phyloP scores from a whole-genome alignment of 2,329 filamentous ascomycete genomes.

The Pseudopyricularia javanii region DNA sequence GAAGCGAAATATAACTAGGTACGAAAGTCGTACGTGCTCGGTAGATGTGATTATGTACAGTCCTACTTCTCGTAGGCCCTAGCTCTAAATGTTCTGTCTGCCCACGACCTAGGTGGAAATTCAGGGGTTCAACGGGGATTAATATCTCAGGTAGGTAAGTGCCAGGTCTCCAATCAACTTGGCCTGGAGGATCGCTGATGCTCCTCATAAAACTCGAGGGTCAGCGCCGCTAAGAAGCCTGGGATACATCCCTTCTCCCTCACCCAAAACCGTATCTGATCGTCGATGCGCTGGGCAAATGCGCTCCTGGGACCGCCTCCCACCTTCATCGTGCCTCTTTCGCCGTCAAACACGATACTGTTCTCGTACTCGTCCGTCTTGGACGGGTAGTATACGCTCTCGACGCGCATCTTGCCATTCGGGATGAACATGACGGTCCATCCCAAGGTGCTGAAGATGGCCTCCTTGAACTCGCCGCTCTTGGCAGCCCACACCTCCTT shows the following conservation, averaged over 20 bases:
- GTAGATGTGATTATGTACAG: background rate
- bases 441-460: constrained; percentile 80
- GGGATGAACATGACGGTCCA: constrained; percentile 95
- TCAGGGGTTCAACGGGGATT: too few species aligned
- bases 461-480: constrained; percentile 87
- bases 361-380: constrained; percentile 57
- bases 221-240: constrained; percentile 82
- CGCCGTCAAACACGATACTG: constrained; percentile 76
- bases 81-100: too few species aligned
- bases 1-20: background rate
- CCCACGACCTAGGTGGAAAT: too few species aligned
- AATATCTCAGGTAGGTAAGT: background rate
- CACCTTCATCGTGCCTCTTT: constrained; percentile 96
- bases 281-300: constrained; percentile 75
- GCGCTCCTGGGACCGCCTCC: constrained; percentile 75
- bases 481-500: constrained; percentile 91
- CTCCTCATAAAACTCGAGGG: constrained; percentile 85
- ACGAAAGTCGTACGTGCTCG: background rate
- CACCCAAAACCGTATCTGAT: constrained; percentile 92
- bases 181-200: constrained; percentile 18
- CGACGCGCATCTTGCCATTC: constrained; percentile 92
- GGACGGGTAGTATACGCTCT: constrained; percentile 69
- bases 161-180: background rate
- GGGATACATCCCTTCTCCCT: constrained; percentile 87
- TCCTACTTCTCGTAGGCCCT: background rate